phyloP scores from a whole-genome alignment of 345 rosid species.

The Citropsis articulata region DNA sequence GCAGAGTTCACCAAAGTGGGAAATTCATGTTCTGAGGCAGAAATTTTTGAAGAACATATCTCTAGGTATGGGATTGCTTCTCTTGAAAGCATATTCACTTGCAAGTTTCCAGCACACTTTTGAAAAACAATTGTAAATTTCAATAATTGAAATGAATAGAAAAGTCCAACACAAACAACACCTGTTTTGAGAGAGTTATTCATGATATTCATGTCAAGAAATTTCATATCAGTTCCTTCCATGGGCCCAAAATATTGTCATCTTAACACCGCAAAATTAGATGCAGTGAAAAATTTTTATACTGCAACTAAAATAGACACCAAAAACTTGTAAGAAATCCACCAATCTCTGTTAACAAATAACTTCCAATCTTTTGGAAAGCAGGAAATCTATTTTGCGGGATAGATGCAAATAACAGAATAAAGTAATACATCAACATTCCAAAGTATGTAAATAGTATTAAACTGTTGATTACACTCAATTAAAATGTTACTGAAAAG shows the following conservation, averaged over 20 bases:
- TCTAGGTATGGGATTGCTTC: background rate
- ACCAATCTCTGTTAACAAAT: background rate
- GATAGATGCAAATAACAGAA: background rate
- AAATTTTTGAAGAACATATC: conserved; percentile 5
- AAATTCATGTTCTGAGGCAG: background rate
- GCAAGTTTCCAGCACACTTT: background rate
- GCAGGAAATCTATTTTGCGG: background rate
- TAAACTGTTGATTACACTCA: background rate
- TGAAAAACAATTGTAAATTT: background rate
- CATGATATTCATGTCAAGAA: background rate
- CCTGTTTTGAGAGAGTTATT: background rate
- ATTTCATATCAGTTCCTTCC: background rate
- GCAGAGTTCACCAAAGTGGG: conserved; percentile 15
- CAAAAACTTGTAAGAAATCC: background rate
- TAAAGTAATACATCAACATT: background rate
- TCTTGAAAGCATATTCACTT: background rate
- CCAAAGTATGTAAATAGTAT: background rate
- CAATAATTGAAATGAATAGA: background rate
- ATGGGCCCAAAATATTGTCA: background rate
- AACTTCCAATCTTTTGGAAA: background rate
- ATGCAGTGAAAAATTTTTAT: background rate
- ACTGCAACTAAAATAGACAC: background rate
- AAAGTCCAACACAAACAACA: background rate
- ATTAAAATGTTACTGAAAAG: background rate
- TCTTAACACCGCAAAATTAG: background rate